A percentile compares a stretch with the other conserved stretches of the same genome.
Evolutionary conservation across 2,329 filamentous ascomycete genomes (phyloP).

Genomic region (Fusarium sublunatum): DNA sequence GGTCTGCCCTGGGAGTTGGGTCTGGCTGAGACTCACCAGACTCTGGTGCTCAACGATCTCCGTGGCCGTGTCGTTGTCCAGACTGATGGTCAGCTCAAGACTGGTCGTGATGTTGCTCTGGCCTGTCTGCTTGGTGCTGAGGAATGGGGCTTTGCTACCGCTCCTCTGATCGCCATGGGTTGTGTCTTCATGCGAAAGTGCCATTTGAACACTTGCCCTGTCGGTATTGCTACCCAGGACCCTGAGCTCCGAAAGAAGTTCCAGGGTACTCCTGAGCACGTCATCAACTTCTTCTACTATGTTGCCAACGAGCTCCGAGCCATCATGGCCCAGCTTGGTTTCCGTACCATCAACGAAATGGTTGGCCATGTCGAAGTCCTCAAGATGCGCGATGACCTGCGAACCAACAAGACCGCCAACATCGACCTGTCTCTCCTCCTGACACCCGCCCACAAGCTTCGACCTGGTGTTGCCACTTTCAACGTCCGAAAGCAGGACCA

Average conservation of each 20-base stretch:
- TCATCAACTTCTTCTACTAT: slow-evolving; percentile 99
- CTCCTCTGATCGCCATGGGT: slow-evolving; percentile 94
- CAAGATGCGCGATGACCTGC: slow-evolving; percentile 87
- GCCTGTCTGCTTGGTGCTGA: slow-evolving; percentile 96
- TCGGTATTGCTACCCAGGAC: slow-evolving; percentile 95
- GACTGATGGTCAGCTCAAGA: slow-evolving; percentile 93
- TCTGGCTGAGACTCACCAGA: slow-evolving; percentile 97
- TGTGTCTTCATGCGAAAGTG: slow-evolving; percentile 95
- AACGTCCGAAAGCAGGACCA: slow-evolving; percentile 99
- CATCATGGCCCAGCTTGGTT: slow-evolving; percentile 95
- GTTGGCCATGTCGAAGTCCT: slow-evolving; percentile 90
- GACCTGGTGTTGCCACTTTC: slow-evolving; percentile 94
- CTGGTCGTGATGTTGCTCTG: slow-evolving; percentile 92
- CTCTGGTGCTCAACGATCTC: slow-evolving; percentile 92
- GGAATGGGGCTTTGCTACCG: slow-evolving; percentile 96
- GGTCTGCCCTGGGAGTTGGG: slow-evolving; percentile 97
- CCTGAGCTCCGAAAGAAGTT: slow-evolving; percentile 96
- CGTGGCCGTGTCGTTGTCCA: slow-evolving; percentile 96
- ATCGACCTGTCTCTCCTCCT: slow-evolving; percentile 93
- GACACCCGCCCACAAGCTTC: slow-evolving; percentile 94
- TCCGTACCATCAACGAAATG: slow-evolving; percentile 98
- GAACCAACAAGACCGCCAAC: slow-evolving; percentile 89
- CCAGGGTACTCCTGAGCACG: slow-evolving; percentile 89
- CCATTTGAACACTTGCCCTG: slow-evolving; percentile 81
- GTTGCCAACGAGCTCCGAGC: slow-evolving; percentile 94